A percentile compares a stretch with the other conserved stretches of the same genome.
These are phyloP conservation scores for Termitomyces sp. DNA, from an alignment of 1,284 basidiomycete species.

Conservation along the genomic window DNA sequence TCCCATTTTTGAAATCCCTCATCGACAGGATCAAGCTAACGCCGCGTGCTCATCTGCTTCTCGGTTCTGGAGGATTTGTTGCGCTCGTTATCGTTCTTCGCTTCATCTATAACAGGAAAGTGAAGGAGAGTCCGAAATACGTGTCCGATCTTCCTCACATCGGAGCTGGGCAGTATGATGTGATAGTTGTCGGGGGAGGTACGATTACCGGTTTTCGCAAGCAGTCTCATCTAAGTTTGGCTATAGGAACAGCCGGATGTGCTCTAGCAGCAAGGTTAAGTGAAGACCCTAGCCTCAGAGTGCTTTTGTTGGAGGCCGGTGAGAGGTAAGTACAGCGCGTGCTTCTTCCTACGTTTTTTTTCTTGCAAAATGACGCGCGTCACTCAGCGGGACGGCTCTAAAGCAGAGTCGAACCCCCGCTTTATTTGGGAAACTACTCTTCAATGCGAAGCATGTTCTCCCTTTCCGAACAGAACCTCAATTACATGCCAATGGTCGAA, in stretches of 20 bases:
- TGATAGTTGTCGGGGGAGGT: slow-evolving; percentile 61
- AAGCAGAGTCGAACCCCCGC: slow-evolving; percentile 31
- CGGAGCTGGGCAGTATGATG: slow-evolving; percentile 41
- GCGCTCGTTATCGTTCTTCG: slow-evolving; percentile 15
- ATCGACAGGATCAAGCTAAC: slow-evolving; percentile 12
- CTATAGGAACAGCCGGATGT: slow-evolving; percentile 62
- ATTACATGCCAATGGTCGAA: slow-evolving; percentile 35
- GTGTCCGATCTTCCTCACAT: slow-evolving; percentile 20
- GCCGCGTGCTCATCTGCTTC: slow-evolving; percentile 6
- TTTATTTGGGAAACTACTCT: slow-evolving; percentile 35
- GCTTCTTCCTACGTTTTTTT: neutral
- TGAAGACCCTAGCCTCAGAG: slow-evolving; percentile 50
- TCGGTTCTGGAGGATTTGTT: slow-evolving; percentile 15
- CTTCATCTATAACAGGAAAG: slow-evolving; percentile 6
- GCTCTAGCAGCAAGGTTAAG: slow-evolving; percentile 61
- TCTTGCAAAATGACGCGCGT: neutral
- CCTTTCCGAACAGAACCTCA: slow-evolving; percentile 48
- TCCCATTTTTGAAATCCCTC: neutral
- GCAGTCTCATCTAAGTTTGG: neutral
- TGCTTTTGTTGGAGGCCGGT: slow-evolving; percentile 64
- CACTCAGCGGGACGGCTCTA: slow-evolving; percentile 29
- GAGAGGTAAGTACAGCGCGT: slow-evolving; percentile 40
- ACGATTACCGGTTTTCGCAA: neutral
- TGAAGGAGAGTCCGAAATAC: slow-evolving; percentile 15
- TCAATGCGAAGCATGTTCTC: slow-evolving; percentile 38